phyloP scores from a whole-genome alignment of 2,329 filamentous ascomycete genomes.

The Ascochyta viciae-villosae region DNA sequence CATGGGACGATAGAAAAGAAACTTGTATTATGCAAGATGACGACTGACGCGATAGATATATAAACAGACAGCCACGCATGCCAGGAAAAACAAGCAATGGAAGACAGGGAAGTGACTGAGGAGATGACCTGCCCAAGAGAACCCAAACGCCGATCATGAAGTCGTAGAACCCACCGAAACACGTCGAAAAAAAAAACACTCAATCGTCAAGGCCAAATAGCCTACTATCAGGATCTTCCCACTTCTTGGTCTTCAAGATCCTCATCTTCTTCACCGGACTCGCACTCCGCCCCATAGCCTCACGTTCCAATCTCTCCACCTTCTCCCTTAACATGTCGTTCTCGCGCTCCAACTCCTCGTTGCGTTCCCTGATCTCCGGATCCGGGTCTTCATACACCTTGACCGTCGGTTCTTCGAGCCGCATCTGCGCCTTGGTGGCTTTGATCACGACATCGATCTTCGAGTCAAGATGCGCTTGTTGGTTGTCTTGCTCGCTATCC shows the following conservation, averaged over 20 bases:
- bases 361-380: slow-evolving; percentile 45
- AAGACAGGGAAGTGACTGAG: not conserved
- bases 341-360: slow-evolving; percentile 54
- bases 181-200: not conserved
- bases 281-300: slow-evolving; percentile 45
- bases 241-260: slow-evolving; percentile 58
- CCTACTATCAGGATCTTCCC: slow-evolving; percentile 48
- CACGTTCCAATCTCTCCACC: slow-evolving; percentile 51
- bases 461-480: slow-evolving; percentile 84
- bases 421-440: slow-evolving; percentile 54
- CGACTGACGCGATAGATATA: not conserved
- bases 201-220: slow-evolving; percentile 13
- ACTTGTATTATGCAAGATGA: too few species aligned
- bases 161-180: not conserved
- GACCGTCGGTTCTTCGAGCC: slow-evolving; percentile 42
- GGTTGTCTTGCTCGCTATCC: slow-evolving; percentile 76
- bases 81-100: not conserved
- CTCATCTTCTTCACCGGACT: slow-evolving; percentile 59
- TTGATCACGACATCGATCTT: slow-evolving; percentile 79
- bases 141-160: slow-evolving; percentile 15
- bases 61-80: not conserved
- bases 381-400: slow-evolving; percentile 53
- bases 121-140: not conserved
- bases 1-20: too few species aligned
- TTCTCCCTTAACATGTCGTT: slow-evolving; percentile 50